A percentile compares a stretch with the other conserved stretches of the same genome.
phyloP scores from a whole-genome alignment of 1,284 basidiomycete genomes.

The Thelephora terrestris region DNA sequence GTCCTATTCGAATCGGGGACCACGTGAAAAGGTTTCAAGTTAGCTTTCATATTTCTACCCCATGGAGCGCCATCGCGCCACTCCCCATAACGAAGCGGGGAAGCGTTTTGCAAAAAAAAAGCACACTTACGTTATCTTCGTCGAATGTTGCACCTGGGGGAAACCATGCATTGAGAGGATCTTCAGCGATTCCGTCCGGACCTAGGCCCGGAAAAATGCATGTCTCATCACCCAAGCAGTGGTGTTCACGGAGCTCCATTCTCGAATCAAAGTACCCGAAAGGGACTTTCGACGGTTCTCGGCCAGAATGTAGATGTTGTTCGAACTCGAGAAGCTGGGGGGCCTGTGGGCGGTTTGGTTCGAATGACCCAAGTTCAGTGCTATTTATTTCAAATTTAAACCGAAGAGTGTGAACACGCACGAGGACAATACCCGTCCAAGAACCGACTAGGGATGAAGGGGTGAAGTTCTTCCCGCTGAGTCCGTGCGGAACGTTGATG shows the following conservation, averaged over 20 bases:
- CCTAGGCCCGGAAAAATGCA: conserved; percentile 21
- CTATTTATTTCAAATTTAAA: neutral
- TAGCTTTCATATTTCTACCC: too few species aligned
- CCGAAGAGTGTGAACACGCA: neutral
- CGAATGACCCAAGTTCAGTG: neutral
- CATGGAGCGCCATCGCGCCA: too few species aligned
- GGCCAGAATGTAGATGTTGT: conserved; percentile 19
- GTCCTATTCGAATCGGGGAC: too few species aligned
- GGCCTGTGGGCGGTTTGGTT: conserved; percentile 8
- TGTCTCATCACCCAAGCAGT: conserved; percentile 32
- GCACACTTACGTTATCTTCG: too few species aligned
- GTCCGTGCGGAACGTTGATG: neutral
- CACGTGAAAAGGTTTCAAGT: too few species aligned
- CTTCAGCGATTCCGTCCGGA: conserved; percentile 28
- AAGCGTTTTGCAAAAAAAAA: too few species aligned
- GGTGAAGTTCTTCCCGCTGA: conserved; percentile 24
- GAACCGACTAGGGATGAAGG: conserved; percentile 41
- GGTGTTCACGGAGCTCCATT: conserved; percentile 45
- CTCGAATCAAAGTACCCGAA: conserved; percentile 26
- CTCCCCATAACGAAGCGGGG: too few species aligned
- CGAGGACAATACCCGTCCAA: conserved; percentile 50
- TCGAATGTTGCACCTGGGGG: conserved; percentile 18
- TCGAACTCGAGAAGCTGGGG: conserved; percentile 25
- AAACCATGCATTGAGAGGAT: conserved; percentile 48
- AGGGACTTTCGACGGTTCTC: conserved; percentile 24